Conservation (phyloP, 2,329 filamentous ascomycete genomes). For the Phialocephala subalpina region DNA sequence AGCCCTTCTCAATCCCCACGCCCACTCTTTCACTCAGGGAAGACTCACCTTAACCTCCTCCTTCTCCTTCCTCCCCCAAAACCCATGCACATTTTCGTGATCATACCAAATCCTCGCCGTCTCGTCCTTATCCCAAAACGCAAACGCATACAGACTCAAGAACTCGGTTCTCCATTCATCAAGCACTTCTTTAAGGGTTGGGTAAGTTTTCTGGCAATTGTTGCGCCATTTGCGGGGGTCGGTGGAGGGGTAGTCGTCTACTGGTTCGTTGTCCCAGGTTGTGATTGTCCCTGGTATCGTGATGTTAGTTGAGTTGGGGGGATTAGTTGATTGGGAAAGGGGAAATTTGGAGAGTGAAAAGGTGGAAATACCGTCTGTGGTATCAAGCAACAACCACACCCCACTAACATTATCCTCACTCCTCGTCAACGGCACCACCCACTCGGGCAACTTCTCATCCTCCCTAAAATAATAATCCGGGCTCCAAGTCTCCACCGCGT, state of each 20-base stretch:
- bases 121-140: conserved; percentile 7
- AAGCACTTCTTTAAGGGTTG: background rate
- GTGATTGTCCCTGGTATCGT: background rate
- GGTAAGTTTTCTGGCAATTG: background rate
- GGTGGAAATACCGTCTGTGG: background rate
- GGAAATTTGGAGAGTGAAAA: background rate
- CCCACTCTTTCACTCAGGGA: too few relatives aligned
- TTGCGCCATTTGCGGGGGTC: conserved; percentile 1
- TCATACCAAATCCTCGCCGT: background rate
- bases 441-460: background rate
- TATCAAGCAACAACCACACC: background rate
- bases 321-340: too few relatives aligned
- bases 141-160: background rate
- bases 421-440: conserved; percentile 1
- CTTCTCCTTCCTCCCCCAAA: background rate
- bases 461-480: conserved; percentile 4
- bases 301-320: background rate
- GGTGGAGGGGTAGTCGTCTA: background rate
- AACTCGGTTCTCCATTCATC: background rate
- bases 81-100: background rate
- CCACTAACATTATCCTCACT: background rate
- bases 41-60: conserved; percentile 5
- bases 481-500: background rate
- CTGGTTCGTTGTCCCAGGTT: conserved; percentile 5
- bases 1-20: background rate